These are phyloP conservation scores for Arxiozyma heterogenica DNA, from an alignment of 1,139 yeast species.

Conservation along the genomic window DNA sequence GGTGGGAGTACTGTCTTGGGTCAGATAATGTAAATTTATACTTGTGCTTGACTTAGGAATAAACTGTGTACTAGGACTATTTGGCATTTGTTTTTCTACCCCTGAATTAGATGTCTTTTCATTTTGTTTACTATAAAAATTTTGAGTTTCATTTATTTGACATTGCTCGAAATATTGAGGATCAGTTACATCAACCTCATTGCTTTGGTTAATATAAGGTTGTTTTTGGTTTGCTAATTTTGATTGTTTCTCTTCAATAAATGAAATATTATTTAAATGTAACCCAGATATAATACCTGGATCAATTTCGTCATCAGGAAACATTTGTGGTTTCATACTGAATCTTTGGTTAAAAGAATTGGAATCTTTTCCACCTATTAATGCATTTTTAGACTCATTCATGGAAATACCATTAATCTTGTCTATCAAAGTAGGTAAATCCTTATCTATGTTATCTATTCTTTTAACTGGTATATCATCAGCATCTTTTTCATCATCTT, in stretches of 20 bases:
- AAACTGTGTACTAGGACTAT: background rate
- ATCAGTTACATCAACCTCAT: conserved; percentile 21
- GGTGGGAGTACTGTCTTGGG: background rate
- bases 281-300: background rate
- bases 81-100: background rate
- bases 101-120: background rate
- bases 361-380: background rate
- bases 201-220: conserved; percentile 4
- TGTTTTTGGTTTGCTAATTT: background rate
- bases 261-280: background rate
- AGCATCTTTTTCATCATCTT: background rate
- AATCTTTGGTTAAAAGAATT: background rate
- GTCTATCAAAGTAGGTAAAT: conserved; percentile 9
- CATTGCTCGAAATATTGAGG: conserved; percentile 25
- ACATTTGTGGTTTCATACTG: background rate
- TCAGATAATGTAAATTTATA: background rate
- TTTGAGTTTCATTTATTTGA: conserved; percentile 20
- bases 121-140: conserved; percentile 8
- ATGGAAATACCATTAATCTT: conserved; percentile 18
- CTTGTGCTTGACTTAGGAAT: background rate
- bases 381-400: background rate
- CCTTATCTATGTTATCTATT: conserved; percentile 4
- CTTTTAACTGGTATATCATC: conserved; percentile 1
- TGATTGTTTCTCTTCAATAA: background rate
- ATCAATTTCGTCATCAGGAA: conserved; percentile 1